Evolutionary conservation across 140 eudicot species (phyloP).

Genomic region (Bidens hawaiensis): DNA sequence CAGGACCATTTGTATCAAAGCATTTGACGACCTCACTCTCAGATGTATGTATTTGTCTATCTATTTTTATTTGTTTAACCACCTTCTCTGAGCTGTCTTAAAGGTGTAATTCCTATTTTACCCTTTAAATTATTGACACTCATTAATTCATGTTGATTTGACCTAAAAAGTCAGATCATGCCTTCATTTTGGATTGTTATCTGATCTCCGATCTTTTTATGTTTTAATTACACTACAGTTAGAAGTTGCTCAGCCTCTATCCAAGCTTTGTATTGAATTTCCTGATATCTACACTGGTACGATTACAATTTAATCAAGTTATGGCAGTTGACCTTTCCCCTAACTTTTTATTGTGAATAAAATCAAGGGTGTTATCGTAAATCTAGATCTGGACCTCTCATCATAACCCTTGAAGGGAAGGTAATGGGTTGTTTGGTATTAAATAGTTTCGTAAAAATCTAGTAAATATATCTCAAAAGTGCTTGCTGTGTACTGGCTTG

Average conservation of each 20-base stretch:
- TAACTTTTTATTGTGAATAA: constrained; percentile 3
- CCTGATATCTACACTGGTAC: constrained; percentile 82
- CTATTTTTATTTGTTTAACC: background rate
- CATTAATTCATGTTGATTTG: background rate
- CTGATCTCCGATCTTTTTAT: background rate
- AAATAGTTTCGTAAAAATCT: background rate
- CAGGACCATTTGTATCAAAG: constrained; percentile 57
- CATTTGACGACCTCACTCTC: constrained; percentile 54
- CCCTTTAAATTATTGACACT: background rate
- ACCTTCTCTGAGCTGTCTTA: background rate
- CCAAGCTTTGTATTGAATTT: constrained; percentile 56
- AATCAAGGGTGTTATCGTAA: constrained; percentile 60
- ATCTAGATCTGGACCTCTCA: constrained; percentile 69
- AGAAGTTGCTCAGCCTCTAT: constrained; percentile 78
- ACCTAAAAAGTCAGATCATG: constrained; percentile 14
- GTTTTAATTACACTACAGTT: constrained; percentile 37
- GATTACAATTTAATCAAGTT: background rate
- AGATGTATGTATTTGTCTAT: constrained; percentile 50
- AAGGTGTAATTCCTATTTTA: background rate
- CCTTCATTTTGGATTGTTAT: constrained; percentile 1
- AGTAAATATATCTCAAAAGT: constrained; percentile 6
- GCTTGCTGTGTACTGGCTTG: constrained; percentile 4
- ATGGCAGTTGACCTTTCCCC: constrained; percentile 4
- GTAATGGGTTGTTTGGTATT: constrained; percentile 29
- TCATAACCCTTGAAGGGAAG: constrained; percentile 67